Percentiles rank a stretch among this genome's conserved stretches.
Evolutionary conservation across 176 grass and related monocot species (phyloP).

Genomic region (Triticum monococcum): DNA sequence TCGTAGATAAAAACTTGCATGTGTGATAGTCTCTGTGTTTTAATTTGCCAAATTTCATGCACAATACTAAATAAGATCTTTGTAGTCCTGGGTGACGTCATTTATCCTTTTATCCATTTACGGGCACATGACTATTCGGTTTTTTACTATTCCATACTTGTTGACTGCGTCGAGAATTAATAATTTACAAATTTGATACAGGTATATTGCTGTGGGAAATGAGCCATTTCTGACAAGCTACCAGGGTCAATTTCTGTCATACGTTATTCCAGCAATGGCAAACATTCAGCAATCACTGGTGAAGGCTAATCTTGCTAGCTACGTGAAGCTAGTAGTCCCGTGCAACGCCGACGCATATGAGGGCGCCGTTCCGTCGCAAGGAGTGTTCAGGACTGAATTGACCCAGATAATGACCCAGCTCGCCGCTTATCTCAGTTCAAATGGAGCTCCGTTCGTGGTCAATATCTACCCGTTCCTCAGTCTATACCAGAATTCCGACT

Average conservation of each 20-base stretch:
- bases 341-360: conserved; percentile 97
- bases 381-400: conserved; percentile 79
- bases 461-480: conserved; percentile 97
- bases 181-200: conserved; percentile 21
- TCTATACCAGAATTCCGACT: conserved; percentile 85
- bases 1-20: background rate
- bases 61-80: background rate
- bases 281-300: conserved; percentile 89
- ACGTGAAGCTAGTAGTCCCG: conserved; percentile 85
- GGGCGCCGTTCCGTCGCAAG: conserved; percentile 76
- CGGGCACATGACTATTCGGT: background rate
- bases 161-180: background rate
- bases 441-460: conserved; percentile 82
- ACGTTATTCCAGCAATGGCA: conserved; percentile 65
- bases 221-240: conserved; percentile 96
- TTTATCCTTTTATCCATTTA: background rate
- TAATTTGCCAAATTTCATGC: background rate
- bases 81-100: background rate
- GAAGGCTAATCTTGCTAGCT: conserved; percentile 82
- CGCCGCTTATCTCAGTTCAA: conserved; percentile 70
- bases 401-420: conserved; percentile 94
- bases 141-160: background rate
- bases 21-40: background rate
- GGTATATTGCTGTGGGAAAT: conserved; percentile 94
- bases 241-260: conserved; percentile 70